Evolutionary conservation across 2,329 filamentous ascomycete species (phyloP).

Genomic region (Curvularia sp.): DNA sequence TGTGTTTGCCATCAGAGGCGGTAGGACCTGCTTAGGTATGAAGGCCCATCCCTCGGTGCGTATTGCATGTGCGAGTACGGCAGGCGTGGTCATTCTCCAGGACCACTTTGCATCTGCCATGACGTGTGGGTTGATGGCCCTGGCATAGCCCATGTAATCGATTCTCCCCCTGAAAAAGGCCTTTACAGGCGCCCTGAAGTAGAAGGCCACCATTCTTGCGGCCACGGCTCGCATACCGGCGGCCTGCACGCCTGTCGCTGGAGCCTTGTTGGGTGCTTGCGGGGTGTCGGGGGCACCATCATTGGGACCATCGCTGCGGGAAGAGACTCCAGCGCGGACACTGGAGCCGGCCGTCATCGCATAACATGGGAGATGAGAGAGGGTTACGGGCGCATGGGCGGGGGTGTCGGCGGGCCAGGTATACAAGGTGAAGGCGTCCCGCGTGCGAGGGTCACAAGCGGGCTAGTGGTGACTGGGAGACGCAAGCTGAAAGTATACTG

Average conservation of each 20-base stretch:
- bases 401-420: conserved; percentile 6
- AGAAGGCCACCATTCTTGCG: conserved; percentile 85
- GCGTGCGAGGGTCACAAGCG: conserved; percentile 25
- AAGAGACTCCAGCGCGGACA: conserved; percentile 42
- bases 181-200: conserved; percentile 89
- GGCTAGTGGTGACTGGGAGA: neutral
- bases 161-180: conserved; percentile 91
- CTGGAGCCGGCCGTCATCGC: conserved; percentile 50
- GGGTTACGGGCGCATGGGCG: conserved; percentile 28
- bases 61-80: conserved; percentile 72
- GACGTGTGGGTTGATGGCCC: conserved; percentile 67
- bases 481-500: neutral
- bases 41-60: conserved; percentile 75
- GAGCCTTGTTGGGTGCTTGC: conserved; percentile 60
- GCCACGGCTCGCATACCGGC: conserved; percentile 84
- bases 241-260: conserved; percentile 78
- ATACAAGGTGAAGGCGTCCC: conserved; percentile 14
- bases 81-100: conserved; percentile 72
- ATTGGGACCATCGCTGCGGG: conserved; percentile 27
- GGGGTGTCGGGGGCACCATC: conserved; percentile 28
- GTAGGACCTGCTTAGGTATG: conserved; percentile 77
- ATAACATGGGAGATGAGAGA: conserved; percentile 35
- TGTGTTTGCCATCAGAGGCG: conserved; percentile 76
- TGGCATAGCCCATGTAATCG: conserved; percentile 75
- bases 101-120: conserved; percentile 62